Evolutionary conservation across 169 alveolate species (phyloP).

Genomic region (Eimeria falciformis): DNA sequence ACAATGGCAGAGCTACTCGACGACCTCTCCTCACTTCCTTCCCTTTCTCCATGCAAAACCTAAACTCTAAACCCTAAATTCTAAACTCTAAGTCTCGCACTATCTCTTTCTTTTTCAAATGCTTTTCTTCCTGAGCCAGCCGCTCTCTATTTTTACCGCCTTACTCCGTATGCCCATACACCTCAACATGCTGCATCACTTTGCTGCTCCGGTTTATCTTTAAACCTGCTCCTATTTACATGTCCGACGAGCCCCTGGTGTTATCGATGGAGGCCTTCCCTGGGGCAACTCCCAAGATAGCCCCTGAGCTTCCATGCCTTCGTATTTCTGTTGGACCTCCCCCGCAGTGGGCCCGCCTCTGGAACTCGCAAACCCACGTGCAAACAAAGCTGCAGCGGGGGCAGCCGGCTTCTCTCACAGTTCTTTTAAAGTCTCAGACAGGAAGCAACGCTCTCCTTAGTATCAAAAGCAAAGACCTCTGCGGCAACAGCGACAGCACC

Average conservation of each 20-base stretch:
- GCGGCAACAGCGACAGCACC: not conserved
- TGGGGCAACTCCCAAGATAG: not conserved
- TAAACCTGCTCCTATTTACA: conserved; percentile 15
- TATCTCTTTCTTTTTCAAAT: no score
- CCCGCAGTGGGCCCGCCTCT: conserved; percentile 28
- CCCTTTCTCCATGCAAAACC: no score
- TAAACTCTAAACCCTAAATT: no score
- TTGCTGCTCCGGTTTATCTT: not conserved
- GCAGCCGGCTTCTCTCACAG: not conserved
- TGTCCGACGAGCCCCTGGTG: conserved; percentile 24
- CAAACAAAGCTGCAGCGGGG: not conserved
- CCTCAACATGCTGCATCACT: not conserved
- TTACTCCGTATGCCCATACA: no score
- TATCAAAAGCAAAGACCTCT: conserved; percentile 9
- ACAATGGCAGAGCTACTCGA: no score
- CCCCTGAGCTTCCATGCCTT: conserved; percentile 17
- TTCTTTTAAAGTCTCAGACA: not conserved
- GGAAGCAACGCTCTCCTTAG: not conserved
- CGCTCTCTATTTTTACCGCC: no score
- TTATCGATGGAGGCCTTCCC: not conserved
- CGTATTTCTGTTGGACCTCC: conserved; percentile 1
- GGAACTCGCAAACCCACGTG: conserved; percentile 43
- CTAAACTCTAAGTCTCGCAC: no score
- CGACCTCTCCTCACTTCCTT: no score
- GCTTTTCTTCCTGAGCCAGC: no score